Evolutionary conservation across 1,284 basidiomycete genomes (phyloP).

Genomic region (Melampsora abietis-canadensis): DNA sequence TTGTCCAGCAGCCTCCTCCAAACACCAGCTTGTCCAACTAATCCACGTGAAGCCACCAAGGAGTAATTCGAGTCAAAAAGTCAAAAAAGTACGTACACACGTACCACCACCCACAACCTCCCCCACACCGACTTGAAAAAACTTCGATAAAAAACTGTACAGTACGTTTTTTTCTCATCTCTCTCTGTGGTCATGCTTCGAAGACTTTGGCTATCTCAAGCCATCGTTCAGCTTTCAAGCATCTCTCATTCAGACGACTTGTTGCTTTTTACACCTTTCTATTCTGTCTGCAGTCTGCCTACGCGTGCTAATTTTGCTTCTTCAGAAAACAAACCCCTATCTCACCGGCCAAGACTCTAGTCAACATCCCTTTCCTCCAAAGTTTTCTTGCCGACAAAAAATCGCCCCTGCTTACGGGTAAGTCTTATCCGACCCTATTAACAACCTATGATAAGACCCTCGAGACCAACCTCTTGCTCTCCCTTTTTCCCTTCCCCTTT

Average conservation of each 20-base stretch:
- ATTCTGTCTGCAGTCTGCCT: not conserved
- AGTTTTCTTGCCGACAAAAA: not conserved
- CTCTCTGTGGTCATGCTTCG: not conserved
- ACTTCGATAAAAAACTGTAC: conserved; percentile 6
- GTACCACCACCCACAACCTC: conserved; percentile 4
- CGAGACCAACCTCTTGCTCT: not conserved
- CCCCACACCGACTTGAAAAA: not conserved
- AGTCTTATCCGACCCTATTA: not conserved
- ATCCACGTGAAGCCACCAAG: conserved; percentile 5
- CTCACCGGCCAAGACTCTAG: not conserved
- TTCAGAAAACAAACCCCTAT: not conserved
- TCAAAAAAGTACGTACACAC: conserved; percentile 2
- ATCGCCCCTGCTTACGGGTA: conserved; percentile 3
- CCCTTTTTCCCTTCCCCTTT: not conserved
- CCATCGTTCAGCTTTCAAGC: not conserved
- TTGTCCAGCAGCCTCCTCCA: not conserved
- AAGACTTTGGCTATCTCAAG: not conserved
- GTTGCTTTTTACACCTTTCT: not conserved
- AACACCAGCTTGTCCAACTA: not conserved
- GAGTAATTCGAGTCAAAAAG: not conserved
- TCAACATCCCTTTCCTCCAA: not conserved
- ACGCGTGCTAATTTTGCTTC: not conserved
- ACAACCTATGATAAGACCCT: not conserved
- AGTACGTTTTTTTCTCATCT: conserved; percentile 1
- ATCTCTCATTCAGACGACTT: not conserved